Conservation (phyloP, 495 filamentous ascomycete genomes). For the Geoglossum glabrum region DNA sequence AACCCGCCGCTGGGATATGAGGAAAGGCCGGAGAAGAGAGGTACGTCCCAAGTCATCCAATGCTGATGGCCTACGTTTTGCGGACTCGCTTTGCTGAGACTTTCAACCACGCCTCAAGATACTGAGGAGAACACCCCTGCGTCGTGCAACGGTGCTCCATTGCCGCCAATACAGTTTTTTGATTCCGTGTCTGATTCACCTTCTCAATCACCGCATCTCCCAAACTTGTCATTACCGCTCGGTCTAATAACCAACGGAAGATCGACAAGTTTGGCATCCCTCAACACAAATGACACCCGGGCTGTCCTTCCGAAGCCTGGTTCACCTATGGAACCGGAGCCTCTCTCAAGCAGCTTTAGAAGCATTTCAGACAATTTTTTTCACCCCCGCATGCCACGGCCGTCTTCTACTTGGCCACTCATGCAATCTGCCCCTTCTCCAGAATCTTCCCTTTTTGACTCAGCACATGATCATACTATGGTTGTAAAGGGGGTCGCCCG, state of each 20-base stretch:
- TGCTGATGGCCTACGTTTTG: not conserved
- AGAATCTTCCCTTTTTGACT: slow-evolving; percentile 6
- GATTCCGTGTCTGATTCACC: slow-evolving; percentile 4
- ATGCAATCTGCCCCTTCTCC: not conserved
- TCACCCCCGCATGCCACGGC: not conserved
- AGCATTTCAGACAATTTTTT: slow-evolving; percentile 16
- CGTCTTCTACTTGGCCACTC: slow-evolving; percentile 3
- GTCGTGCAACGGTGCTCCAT: not conserved
- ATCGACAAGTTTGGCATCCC: slow-evolving; percentile 21
- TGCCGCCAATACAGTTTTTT: slow-evolving; percentile 6
- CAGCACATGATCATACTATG: slow-evolving; percentile 7
- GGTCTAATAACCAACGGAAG: slow-evolving; percentile 20
- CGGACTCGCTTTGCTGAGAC: not conserved
- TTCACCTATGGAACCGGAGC: slow-evolving; percentile 16
- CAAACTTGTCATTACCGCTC: slow-evolving; percentile 21
- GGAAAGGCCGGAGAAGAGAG: slow-evolving; percentile 17
- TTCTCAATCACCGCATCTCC: slow-evolving; percentile 24
- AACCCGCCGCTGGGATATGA: slow-evolving; percentile 14
- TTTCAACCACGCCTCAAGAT: not conserved
- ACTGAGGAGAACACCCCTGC: not conserved
- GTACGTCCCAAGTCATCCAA: slow-evolving; percentile 10
- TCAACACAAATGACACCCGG: slow-evolving; percentile 15
- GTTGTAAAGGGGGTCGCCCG: slow-evolving; percentile 7
- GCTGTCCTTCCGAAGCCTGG: slow-evolving; percentile 20
- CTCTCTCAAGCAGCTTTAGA: slow-evolving; percentile 7